phyloP scores from a whole-genome alignment of 225 moss, liverwort and hornwort genomes.

The Sphagnum tenellum region DNA sequence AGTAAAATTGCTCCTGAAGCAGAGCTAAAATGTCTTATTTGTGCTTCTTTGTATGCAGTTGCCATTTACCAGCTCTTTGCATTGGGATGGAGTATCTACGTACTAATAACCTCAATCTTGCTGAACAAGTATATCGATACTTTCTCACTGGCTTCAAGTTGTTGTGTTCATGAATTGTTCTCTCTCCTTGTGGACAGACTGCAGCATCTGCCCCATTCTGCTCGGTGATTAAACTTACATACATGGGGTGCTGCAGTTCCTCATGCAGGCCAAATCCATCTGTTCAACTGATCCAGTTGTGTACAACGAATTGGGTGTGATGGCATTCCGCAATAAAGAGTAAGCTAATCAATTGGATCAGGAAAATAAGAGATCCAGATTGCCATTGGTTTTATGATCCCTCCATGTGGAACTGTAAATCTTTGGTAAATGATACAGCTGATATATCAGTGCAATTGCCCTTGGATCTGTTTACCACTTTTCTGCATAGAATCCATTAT shows the following conservation, averaged over 20 bases:
- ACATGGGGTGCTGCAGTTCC: conserved; percentile 51
- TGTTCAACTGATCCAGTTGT: conserved; percentile 95
- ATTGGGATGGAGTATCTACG: conserved; percentile 99
- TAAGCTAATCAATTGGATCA: conserved; percentile 11
- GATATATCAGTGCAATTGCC: no score
- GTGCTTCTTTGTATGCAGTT: conserved; percentile 22
- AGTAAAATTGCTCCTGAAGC: no score
- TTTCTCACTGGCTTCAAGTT: conserved; percentile 4
- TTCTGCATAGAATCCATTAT: no score
- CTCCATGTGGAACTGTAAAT: no score
- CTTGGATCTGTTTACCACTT: no score
- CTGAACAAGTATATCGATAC: conserved; percentile 51
- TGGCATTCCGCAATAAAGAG: conserved; percentile 93
- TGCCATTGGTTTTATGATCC: no score
- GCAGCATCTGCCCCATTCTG: no score
- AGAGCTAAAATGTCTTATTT: background rate
- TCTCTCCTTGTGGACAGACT: no score
- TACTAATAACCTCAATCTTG: conserved; percentile 93
- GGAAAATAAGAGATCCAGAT: no score
- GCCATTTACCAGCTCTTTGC: conserved; percentile 88
- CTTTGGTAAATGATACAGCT: no score
- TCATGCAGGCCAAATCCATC: conserved; percentile 85
- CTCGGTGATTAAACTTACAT: no score
- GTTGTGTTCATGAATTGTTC: background rate
- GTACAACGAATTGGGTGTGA: conserved; percentile 87